These are phyloP conservation scores for Neonectria coccinea DNA, from an alignment of 2,329 filamentous ascomycete species.

Conservation along the genomic window DNA sequence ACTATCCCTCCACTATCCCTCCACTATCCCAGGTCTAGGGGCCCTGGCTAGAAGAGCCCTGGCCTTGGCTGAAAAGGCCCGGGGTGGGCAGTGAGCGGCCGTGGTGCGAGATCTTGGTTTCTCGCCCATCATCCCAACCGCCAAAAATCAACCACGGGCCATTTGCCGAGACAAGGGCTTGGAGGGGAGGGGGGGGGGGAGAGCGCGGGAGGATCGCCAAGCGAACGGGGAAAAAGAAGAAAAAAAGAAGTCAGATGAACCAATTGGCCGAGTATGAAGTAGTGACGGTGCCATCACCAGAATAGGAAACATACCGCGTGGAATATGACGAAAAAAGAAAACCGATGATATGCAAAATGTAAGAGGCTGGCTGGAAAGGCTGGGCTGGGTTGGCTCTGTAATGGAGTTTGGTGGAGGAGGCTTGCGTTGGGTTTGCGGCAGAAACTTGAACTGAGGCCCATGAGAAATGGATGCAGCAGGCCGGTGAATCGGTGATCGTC, in stretches of 20 bases:
- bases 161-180: slow-evolving; percentile 21
- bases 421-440: neutral
- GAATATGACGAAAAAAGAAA: slow-evolving; percentile 4
- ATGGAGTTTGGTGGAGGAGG: neutral
- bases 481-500: slow-evolving; percentile 19
- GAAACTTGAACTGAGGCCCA: neutral
- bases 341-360: slow-evolving; percentile 1
- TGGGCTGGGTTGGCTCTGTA: slow-evolving; percentile 20
- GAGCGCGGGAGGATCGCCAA: neutral
- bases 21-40: slow-evolving; percentile 1
- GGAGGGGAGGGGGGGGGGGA: no score
- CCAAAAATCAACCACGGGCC: slow-evolving; percentile 10
- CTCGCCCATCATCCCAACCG: slow-evolving; percentile 2
- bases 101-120: slow-evolving; percentile 22
- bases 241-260: neutral
- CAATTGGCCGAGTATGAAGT: neutral
- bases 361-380: slow-evolving; percentile 28
- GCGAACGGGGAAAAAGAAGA: neutral
- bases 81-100: neutral
- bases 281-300: neutral
- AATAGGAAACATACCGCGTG: neutral
- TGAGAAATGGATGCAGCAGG: slow-evolving; percentile 14
- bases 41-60: neutral
- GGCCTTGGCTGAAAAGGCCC: neutral
- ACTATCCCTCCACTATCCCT: no score